Evolutionary conservation across 2,329 filamentous ascomycete genomes (phyloP).

Genomic region (Aotearoamyces nothofagi): DNA sequence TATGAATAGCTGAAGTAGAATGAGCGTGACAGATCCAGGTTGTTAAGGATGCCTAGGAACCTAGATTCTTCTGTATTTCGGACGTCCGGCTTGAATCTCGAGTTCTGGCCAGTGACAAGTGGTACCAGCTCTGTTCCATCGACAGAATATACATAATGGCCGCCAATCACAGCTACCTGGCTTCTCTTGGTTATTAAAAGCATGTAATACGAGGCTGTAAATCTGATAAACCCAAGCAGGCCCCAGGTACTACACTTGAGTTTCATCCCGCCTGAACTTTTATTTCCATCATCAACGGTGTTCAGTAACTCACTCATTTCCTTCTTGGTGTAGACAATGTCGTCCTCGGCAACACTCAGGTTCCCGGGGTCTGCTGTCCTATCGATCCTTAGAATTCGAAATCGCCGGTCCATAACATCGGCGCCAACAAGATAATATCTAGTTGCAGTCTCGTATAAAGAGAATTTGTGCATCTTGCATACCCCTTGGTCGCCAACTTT

Average conservation of each 20-base stretch:
- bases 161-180: conserved; percentile 89
- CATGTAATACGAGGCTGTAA: conserved; percentile 96
- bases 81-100: conserved; percentile 60
- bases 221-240: conserved; percentile 84
- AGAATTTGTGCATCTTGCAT: conserved; percentile 81
- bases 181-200: conserved; percentile 89
- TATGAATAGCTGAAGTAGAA: conserved; percentile 99
- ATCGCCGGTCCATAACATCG: conserved; percentile 77
- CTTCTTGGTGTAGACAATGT: conserved; percentile 81
- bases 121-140: conserved; percentile 88
- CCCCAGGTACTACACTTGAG: conserved; percentile 88
- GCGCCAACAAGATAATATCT: conserved; percentile 90
- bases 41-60: conserved; percentile 78
- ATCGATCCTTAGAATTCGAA: conserved; percentile 89
- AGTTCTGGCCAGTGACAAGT: conserved; percentile 53
- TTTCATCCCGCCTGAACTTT: conserved; percentile 75
- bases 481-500: conserved; percentile 27
- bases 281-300: conserved; percentile 91
- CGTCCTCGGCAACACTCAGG: conserved; percentile 79
- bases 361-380: conserved; percentile 68
- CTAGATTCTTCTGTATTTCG: conserved; percentile 76
- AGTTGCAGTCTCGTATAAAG: conserved; percentile 88
- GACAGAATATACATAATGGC: conserved; percentile 90
- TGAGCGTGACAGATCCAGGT: conserved; percentile 75
- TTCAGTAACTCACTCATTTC: conserved; percentile 91